Base-by-base conservation (phyloP, 1,284 basidiomycete species). In the Moesziomyces parantarcticus region DNA sequence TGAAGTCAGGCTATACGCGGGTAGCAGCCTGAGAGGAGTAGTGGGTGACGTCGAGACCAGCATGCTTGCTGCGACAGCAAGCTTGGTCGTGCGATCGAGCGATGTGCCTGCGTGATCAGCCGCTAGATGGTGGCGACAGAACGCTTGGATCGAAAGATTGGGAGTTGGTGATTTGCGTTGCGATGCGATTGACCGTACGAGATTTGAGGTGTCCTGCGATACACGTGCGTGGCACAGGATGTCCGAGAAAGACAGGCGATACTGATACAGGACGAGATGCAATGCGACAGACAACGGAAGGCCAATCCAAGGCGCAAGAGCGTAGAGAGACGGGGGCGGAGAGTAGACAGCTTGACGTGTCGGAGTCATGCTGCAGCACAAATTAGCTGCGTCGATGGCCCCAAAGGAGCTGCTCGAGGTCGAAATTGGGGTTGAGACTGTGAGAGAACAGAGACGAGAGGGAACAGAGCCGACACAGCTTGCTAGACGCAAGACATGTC, bases 231-330 rank as follows among this genome's bases (percentile, higher is more conserved):
- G 29, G 29, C 29, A 32, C 29, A 13, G 29, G 10, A 32, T 32
- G 29, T 32, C 29, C 29, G 29, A 32, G 11, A 32, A 34, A 32
- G 44, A 34, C 7, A 40, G 6, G 23, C 32, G 22, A 40, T 54
- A 60, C 64, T 61, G 56, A 44, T 67, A 67, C 64, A 67, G 50
- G 44, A 36, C 18, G 25, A 48, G 51, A 56, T 56, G 59, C 66
- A 51, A 63, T 62, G 48, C 66, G 52, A 48, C 45, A 22, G 39
- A 55, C 56, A 43, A 46, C 29, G 36, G 26, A 50, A 18, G 45
- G 42, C 49, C 63, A 65, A 39, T 23, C 56, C 20, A 51, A 58
- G 56, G 62, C 56, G 53, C 26, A n/a, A 48, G n/a, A 21, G 20
- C 36, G 21, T 23, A 9, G 7, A 26, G n/a, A 16, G 54, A 23